phyloP scores from a whole-genome alignment of 139 green algal species.

The Chlorella sp. region DNA sequence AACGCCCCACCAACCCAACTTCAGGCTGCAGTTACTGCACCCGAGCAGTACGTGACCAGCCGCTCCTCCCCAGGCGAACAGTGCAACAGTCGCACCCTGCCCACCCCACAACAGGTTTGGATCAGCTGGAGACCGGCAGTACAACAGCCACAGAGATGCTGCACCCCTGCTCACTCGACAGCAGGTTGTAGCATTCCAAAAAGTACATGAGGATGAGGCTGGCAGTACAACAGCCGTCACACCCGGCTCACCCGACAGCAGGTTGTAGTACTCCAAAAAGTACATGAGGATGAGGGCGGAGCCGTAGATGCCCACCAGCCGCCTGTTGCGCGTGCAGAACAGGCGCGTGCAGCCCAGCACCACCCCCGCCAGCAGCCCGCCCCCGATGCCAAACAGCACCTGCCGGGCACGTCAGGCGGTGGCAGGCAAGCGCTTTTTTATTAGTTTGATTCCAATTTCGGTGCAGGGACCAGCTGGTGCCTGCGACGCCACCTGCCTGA shows the following conservation, averaged over 20 bases:
- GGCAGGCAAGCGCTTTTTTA: neutral
- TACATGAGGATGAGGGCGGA: slow-evolving; percentile 73
- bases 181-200: slow-evolving; percentile 51
- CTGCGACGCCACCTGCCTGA: too few species aligned
- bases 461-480: too few species aligned
- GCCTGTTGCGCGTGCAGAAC: slow-evolving; percentile 67
- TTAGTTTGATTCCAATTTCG: too few species aligned
- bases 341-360: slow-evolving; percentile 62
- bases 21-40: too few species aligned
- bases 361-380: slow-evolving; percentile 58
- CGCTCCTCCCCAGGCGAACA: too few species aligned
- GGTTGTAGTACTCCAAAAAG: slow-evolving; percentile 74
- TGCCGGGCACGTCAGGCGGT: neutral
- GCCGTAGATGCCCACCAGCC: slow-evolving; percentile 60
- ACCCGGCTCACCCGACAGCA: slow-evolving; percentile 52
- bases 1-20: too few species aligned
- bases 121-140: too few species aligned
- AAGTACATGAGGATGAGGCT: slow-evolving; percentile 79
- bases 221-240: neutral
- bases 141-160: too few species aligned
- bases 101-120: too few species aligned
- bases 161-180: neutral
- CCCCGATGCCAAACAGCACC: slow-evolving; percentile 72
- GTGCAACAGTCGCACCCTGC: too few species aligned
- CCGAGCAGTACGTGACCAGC: too few species aligned